Evolutionary conservation across 2,329 filamentous ascomycete species (phyloP).

Genomic region (Ophiosphaerella herpotricha): DNA sequence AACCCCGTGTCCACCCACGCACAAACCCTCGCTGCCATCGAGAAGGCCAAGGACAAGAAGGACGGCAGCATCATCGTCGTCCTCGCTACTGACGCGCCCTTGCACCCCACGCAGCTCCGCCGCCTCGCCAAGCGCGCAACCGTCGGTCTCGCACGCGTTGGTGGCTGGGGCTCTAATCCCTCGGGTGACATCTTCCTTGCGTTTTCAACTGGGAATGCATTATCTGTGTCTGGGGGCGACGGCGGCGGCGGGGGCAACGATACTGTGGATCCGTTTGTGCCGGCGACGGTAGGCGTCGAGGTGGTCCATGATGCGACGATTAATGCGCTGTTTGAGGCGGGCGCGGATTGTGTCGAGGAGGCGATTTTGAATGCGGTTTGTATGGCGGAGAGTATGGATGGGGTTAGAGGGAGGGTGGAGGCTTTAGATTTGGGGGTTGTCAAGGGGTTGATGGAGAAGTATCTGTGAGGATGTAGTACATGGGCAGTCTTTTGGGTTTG

Average conservation of each 20-base stretch:
- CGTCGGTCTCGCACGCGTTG: slow-evolving; percentile 64
- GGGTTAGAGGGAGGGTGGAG: slow-evolving; percentile 53
- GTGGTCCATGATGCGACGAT: slow-evolving; percentile 64
- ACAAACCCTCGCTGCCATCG: slow-evolving; percentile 3
- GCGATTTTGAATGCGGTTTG: slow-evolving; percentile 68
- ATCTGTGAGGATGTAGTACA: slow-evolving; percentile 20
- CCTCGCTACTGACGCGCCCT: slow-evolving; percentile 64
- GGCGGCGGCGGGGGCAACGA: background rate
- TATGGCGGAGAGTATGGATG: slow-evolving; percentile 64
- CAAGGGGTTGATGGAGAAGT: slow-evolving; percentile 44
- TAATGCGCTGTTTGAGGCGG: slow-evolving; percentile 65
- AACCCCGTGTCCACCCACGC: no score
- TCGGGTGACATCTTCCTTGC: slow-evolving; percentile 71
- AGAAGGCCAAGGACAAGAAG: slow-evolving; percentile 55
- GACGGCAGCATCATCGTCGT: slow-evolving; percentile 68
- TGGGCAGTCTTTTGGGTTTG: background rate
- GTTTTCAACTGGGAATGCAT: slow-evolving; percentile 64
- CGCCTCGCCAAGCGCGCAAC: slow-evolving; percentile 65
- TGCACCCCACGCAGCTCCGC: slow-evolving; percentile 62
- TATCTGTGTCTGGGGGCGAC: slow-evolving; percentile 51
- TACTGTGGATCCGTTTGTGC: slow-evolving; percentile 40
- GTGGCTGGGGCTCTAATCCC: slow-evolving; percentile 64
- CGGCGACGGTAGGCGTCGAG: slow-evolving; percentile 52
- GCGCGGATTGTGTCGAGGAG: slow-evolving; percentile 67
- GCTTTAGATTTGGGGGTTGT: slow-evolving; percentile 41